A percentile compares a stretch with the other conserved stretches of the same genome.
Evolutionary conservation across 2,329 filamentous ascomycete genomes (phyloP).

Genomic region (Pestalotiopsis sp.): DNA sequence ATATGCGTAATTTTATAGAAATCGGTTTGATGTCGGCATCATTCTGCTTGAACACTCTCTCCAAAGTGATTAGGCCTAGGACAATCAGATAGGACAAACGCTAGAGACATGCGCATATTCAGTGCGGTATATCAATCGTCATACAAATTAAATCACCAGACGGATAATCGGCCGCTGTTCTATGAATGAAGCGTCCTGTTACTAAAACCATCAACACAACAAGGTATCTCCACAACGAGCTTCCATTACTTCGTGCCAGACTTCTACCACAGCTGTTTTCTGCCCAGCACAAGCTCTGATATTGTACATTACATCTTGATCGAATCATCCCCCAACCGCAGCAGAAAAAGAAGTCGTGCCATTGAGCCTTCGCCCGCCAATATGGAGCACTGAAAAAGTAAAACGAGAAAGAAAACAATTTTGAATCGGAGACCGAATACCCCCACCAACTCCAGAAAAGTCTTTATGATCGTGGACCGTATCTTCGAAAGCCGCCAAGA

Average conservation of each 20-base stretch:
- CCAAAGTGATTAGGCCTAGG: background rate
- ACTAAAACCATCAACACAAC: background rate
- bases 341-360: background rate
- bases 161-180: background rate
- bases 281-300: constrained; percentile 2
- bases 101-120: background rate
- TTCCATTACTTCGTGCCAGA: background rate
- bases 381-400: background rate
- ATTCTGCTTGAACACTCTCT: background rate
- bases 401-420: constrained; percentile 3
- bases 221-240: constrained; percentile 6
- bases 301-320: constrained; percentile 14
- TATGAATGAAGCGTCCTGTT: background rate
- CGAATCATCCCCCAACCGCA: background rate
- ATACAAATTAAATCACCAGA: constrained; percentile 1
- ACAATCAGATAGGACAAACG: no score
- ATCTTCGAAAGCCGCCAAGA: background rate
- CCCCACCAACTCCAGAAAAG: background rate
- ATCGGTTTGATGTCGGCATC: no score
- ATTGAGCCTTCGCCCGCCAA: background rate
- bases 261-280: background rate
- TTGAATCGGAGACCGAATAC: background rate
- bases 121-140: background rate
- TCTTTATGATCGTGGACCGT: background rate
- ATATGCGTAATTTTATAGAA: no score